A percentile compares a stretch with the other conserved stretches of the same genome.
Conservation (phyloP, 139 green algal genomes). For the Microglena sp. region DNA sequence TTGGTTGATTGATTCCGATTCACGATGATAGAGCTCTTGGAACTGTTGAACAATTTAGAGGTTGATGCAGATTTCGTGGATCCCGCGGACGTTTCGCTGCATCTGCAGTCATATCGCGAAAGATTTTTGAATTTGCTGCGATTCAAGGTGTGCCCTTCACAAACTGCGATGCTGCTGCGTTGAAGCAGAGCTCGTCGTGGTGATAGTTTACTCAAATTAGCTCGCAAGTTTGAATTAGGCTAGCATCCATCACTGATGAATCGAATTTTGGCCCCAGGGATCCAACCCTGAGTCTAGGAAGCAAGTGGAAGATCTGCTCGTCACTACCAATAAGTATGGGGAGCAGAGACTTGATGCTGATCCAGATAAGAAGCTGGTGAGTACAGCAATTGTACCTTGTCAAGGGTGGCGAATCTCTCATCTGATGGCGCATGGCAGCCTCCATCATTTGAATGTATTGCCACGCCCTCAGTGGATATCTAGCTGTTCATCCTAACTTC, state of each 20-base stretch:
- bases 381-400: neutral
- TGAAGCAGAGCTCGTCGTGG: neutral
- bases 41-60: neutral
- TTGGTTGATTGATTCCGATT: no score
- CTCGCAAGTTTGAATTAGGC: no score
- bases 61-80: slow-evolving; percentile 18
- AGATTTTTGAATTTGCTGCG: slow-evolving; percentile 45
- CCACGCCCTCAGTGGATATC: neutral
- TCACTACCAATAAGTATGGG: slow-evolving; percentile 33
- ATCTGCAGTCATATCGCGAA: slow-evolving; percentile 31
- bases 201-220: neutral
- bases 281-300: slow-evolving; percentile 33
- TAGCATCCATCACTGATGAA: neutral
- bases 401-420: neutral
- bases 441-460: neutral
- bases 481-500: neutral
- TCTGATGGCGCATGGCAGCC: neutral
- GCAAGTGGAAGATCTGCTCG: slow-evolving; percentile 33
- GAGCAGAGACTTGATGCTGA: slow-evolving; percentile 49
- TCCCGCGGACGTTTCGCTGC: slow-evolving; percentile 18
- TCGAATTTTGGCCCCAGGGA: slow-evolving; percentile 22
- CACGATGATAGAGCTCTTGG: slow-evolving; percentile 9
- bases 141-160: no score
- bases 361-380: slow-evolving; percentile 47
- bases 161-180: neutral